Base-by-base conservation (phyloP, 345 rosid genomes). In the Eucalyptus pauciflora region DNA sequence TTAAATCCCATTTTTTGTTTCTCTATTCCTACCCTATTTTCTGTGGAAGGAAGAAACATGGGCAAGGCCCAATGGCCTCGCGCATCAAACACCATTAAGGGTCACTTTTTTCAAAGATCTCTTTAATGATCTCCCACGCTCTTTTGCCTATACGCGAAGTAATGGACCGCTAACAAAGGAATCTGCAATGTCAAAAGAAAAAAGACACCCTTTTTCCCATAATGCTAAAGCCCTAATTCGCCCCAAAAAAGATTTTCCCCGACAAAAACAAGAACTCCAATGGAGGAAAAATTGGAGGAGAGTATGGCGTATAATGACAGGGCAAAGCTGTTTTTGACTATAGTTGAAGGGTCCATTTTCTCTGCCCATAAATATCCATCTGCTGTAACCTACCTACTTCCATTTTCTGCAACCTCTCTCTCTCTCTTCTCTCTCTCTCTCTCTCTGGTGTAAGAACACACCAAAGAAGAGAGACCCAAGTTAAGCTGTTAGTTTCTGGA, bases 341-440 rank as follows among this genome's bases (percentile, higher is more conserved):
- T 90, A 86, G 93, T 91, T 93, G 90, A 86, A 92, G 89, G 91
- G 95, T 94, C 92, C 88, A 90, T 93, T 92, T 87, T 91, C 87
- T 83, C 91, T 89, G 87, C 54, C 89, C 87, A 90, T 93, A 92
- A 91, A 92, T 90, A 90, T 88, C 88, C 86, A 90, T 89, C 89
- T 85, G 88, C 90, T 90, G 88, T 76, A 91, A 87, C 89, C 86
- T 91, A 58, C 92, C 89, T 89, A 86, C 89, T 93, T 93, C 92
- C 93, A 86, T 92, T 93, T 92, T 90, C 93, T 93, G 94, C 94
- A 92, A 94, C 90, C 81, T 89, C 87, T 27, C 81, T 37, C 58
- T 49, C 18, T 8, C 76, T 33, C 33, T 33, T 33, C 33, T 33
- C 37, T 33, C 37, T 48, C 13, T 25, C 33, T 22, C 31, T 50